Evolutionary conservation across 176 grass and related monocot species (phyloP).

Genomic region (Phyllostachys edulis): DNA sequence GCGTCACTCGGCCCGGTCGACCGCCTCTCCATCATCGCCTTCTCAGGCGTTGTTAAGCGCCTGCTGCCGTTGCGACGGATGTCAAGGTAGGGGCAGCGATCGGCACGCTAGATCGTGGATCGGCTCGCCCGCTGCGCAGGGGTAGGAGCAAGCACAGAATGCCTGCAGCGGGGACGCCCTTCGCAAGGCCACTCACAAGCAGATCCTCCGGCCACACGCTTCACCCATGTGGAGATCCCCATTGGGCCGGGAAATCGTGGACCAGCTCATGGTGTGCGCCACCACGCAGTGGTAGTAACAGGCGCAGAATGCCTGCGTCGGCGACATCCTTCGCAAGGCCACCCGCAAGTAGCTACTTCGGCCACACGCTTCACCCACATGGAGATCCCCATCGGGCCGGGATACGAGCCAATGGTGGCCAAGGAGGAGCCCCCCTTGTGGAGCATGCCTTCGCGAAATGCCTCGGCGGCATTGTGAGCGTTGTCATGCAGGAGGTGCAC

Average conservation of each 20-base stretch:
- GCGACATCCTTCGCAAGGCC: conserved; percentile 83
- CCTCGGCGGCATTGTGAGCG: conserved; percentile 75
- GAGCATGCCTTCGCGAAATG: conserved; percentile 81
- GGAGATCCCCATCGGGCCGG: conserved; percentile 61
- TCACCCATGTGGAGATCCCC: too few species aligned
- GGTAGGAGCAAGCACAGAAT: conserved; percentile 21
- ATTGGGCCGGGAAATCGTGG: conserved; percentile 5
- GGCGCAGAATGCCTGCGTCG: conserved; percentile 41
- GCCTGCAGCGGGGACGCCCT: conserved; percentile 66
- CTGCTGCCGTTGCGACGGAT: conserved; percentile 75
- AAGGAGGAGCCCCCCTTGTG: conserved; percentile 23
- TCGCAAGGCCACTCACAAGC: conserved; percentile 50
- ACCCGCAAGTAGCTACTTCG: conserved; percentile 42
- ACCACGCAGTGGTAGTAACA: conserved; percentile 32
- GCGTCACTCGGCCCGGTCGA: conserved; percentile 70
- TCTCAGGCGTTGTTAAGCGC: conserved; percentile 82
- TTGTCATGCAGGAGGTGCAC: conserved; percentile 87
- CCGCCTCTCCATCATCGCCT: conserved; percentile 78
- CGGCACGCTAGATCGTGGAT: conserved; percentile 76
- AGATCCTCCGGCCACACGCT: too few species aligned
- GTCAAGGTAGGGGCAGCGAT: conserved; percentile 76
- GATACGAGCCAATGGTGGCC: conserved; percentile 26
- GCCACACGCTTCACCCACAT: conserved; percentile 74
- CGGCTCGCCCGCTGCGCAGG: conserved; percentile 58
- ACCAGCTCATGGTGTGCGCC: conserved; percentile 63